These are phyloP conservation scores for Trichoderma sp. DNA, from an alignment of 2,329 filamentous ascomycete species.

Conservation along the genomic window DNA sequence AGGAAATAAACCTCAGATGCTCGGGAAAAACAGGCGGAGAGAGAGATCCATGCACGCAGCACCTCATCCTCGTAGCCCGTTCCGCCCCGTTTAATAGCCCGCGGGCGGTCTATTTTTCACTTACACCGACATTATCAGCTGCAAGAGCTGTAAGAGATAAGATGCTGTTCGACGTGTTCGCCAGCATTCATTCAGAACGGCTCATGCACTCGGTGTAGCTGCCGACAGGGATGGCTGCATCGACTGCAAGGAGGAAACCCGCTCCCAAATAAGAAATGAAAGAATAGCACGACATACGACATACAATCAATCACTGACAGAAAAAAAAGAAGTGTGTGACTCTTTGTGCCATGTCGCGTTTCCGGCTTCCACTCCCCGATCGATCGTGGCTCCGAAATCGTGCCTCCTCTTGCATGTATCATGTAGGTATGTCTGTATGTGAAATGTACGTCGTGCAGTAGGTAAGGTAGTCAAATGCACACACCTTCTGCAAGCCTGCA, in stretches of 20 bases:
- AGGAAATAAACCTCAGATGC: too few species aligned
- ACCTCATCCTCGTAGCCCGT: too few species aligned
- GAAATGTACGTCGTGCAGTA: background rate
- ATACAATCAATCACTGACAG: background rate
- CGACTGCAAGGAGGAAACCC: background rate
- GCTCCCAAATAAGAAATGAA: background rate
- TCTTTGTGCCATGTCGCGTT: too few species aligned
- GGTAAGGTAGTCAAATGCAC: background rate
- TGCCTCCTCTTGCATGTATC: too few species aligned
- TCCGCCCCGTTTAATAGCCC: background rate
- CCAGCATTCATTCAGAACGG: background rate
- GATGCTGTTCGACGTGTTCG: background rate
- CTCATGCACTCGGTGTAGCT: constrained; percentile 7
- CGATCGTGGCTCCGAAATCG: background rate
- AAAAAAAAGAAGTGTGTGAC: background rate
- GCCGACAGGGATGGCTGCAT: background rate
- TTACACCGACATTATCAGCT: constrained; percentile 10
- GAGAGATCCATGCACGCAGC: too few species aligned
- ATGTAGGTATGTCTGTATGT: background rate
- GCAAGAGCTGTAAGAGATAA: background rate
- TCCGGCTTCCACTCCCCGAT: background rate
- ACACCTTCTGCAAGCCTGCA: background rate
- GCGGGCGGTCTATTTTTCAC: background rate
- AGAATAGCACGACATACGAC: too few species aligned
- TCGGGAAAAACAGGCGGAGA: too few species aligned